Base-by-base conservation (phyloP, 164 flowering plant species). In the Berberis thunbergii region DNA sequence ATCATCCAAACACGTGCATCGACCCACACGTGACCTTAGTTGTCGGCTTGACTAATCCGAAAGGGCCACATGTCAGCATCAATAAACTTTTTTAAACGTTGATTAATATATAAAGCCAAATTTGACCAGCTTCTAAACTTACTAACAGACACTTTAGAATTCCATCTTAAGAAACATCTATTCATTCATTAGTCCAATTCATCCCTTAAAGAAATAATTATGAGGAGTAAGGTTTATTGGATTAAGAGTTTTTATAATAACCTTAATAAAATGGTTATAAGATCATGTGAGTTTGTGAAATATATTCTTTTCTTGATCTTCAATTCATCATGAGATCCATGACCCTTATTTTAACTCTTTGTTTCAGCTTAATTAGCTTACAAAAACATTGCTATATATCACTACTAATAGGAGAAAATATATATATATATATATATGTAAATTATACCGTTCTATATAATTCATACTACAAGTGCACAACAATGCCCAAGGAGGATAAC, bases 21-120 rank as follows among this genome's bases (percentile, higher is more conserved):
- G 83, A 77, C 59, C 84, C 81, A 80, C 54, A 1, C 52, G 78
- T 54, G 72, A 71, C 64, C 63, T 69, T n/a, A 57, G 68, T 26
- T 83, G 86, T 78, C 86, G 75, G 81, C 74, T 83, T 80, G 80
- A 78, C 81, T 54, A 68, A 69, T 71, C 73, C 8, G 6, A 42
- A 64, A 48, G 52, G 59, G 55, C 50, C 68, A 70, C 71, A 55
- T 54, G 62, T 71, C 71, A n/a, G n/a, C 70, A 64, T 72, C 59
- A 26, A 26, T 26, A 61, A 42, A 10, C 59, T 70, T 1, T 50
- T 50, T 50, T 50, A 2, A 8, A 10, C 11, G 8, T 48, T 65
- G 54, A 49, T 48, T 8, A 40, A 12, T 41, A 43, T 43, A n/a
- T 55, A 55, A 39, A 42, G 56, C 61, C 65, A 64, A 63, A 69